These are phyloP conservation scores for Mucor irregularis DNA, from an alignment of 371 early-diverging fungal genomes.

Conservation along the genomic window DNA sequence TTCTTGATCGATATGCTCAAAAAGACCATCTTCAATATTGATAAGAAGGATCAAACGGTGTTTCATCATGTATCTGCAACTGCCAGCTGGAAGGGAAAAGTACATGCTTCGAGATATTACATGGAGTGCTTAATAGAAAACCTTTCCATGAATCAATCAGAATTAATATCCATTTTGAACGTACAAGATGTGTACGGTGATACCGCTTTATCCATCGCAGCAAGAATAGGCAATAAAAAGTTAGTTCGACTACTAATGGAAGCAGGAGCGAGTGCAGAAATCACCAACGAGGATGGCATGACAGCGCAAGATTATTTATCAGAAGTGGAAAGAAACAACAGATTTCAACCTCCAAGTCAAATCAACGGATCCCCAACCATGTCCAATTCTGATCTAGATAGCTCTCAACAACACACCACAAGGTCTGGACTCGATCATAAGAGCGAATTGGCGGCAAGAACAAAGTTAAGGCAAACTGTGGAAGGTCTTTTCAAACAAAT, in stretches of 20 bases:
- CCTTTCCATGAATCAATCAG: conserved; percentile 39
- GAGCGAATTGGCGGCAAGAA: conserved; percentile 26
- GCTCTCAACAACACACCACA: not conserved
- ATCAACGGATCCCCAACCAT: conserved; percentile 7
- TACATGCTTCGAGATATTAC: conserved; percentile 78
- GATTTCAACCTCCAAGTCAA: conserved; percentile 7
- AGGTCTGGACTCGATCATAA: conserved; percentile 12
- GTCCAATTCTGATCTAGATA: not conserved
- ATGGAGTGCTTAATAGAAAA: conserved; percentile 77
- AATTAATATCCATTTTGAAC: conserved; percentile 72
- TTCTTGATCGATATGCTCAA: conserved; percentile 75
- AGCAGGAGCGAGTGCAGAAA: conserved; percentile 77
- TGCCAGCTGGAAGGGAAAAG: conserved; percentile 69
- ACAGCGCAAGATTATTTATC: conserved; percentile 62
- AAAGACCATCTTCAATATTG: conserved; percentile 70
- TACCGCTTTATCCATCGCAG: conserved; percentile 89
- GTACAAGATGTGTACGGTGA: conserved; percentile 84
- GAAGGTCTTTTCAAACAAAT: conserved; percentile 19
- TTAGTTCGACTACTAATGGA: conserved; percentile 75
- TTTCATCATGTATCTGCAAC: conserved; percentile 87
- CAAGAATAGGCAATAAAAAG: conserved; percentile 74
- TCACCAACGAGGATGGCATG: conserved; percentile 77
- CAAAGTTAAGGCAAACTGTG: conserved; percentile 17
- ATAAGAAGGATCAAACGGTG: conserved; percentile 79
- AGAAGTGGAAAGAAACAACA: conserved; percentile 34